Base-by-base conservation (phyloP, 805 yeast species). In the Starmerella bacillaris region DNA sequence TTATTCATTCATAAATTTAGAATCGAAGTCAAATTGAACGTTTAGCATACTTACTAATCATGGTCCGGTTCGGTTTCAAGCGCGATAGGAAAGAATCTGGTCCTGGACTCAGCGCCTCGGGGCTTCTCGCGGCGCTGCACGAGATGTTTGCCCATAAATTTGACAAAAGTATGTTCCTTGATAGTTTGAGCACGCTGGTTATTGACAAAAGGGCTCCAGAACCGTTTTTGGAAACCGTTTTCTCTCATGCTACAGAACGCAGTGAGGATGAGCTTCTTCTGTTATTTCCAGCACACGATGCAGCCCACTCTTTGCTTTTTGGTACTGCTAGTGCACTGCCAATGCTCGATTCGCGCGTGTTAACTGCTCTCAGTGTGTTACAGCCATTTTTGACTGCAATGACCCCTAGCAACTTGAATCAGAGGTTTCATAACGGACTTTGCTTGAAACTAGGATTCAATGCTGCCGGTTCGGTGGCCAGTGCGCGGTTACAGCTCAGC, bases 181-280 rank as follows among this genome's bases (percentile, higher is more conserved):
- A 56, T 36, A 51, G 53, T 21, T 44, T 51, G 30, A 46, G 55
- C n/a, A 34, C 46, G 12, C 26, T 57, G n/a, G 36, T 45, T 6
- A 39, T 57, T n/a, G 54, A 53, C 31, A 50, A 50, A 11, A 40
- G 39, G 14, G 45, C 50, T 8, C 62, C 61, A 22, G 51, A 48
- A 14, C 45, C 51, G 18, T 49, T 58, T 20, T 36, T 59, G 19
- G 44, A 51, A 8, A 34, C 49, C 7, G 37, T 59, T 4, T 57
- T 63, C 60, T 55, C 51, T 27, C 64, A 59, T 37, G 61, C 63
- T 4, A 47, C 49, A 33, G 46, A 52, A 29, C 52, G 63, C 14
- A 49, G 54, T 5, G 64, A 59, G 42, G 62, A 59, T 35, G 64
- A 59, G 45, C 49, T 60, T 17, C 37, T 59, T 7, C 41, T 59